Evolutionary conservation across 345 rosid genomes (phyloP), one percentile per base, ranked within the genome.

Genomic region (Crucihimalaya himalaica): DNA sequence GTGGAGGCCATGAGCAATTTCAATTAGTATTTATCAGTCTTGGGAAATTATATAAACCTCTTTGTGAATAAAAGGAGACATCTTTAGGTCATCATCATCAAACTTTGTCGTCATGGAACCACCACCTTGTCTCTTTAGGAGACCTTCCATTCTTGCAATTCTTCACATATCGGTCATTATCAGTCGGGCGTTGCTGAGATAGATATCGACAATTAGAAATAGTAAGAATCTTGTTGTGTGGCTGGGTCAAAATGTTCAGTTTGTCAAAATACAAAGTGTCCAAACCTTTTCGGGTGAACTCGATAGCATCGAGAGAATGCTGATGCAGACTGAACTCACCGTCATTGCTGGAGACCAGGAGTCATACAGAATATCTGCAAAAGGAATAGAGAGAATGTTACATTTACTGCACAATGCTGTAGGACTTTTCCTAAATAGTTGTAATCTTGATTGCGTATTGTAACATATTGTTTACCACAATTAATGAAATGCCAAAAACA

Each of bases 121-220:
- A 95, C 99, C 99, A 95, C 84, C 99, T 87, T n/a, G 99, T 95
- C 92, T 92, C 98, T 85, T 95, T 95, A 0, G 98, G 99, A 68
- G 98, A 92, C 70, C 93, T 83, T 4, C 99, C 99, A 28, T 92
- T 95, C 79, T 90, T 87, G 76, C 99, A 95, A 73, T 95, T 90
- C 92, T 79, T 90, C 73, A 92, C 97, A 65, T 92, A 95, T n/a
- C 97, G 97, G 50, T 92, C 98, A 7, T 92, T 95, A 83, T 92
- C 98, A 73, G 87, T 88, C 14, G 98, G 98, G 27, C 97, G 92
- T 95, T 92, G 89, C 97, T 93, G 93, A n/a, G 23, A 40, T 5
- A 14, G 15, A 23, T 15, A 58, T 32, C 1, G 5, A 32, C 27
- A 11, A 5, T 61, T 4, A 61, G 1, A 40, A 9, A 42, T 25